Evolutionary conservation across 2,329 filamentous ascomycete genomes (phyloP), one percentile per base, ranked within the genome.

Genomic region (Aspergillus candidus): DNA sequence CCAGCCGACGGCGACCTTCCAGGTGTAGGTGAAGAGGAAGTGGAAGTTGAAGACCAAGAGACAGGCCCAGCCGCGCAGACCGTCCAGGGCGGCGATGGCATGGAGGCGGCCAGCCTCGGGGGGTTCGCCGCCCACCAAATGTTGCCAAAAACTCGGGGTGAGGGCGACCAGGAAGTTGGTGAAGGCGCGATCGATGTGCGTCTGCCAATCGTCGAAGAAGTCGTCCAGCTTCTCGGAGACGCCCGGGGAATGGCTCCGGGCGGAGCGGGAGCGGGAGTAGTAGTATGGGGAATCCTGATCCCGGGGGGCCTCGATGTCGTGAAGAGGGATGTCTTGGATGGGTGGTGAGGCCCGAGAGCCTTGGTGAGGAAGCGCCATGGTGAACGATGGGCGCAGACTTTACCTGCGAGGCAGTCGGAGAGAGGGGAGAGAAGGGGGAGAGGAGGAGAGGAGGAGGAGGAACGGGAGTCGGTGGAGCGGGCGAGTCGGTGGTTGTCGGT

Each of bases 21-120:
- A 67, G 38, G 67, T 70, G 51, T 68, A 72, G 4, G 67, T 69
- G 52, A 69, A 69, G 29, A 69, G 57, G 43, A 69, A 71, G 48
- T 72, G 69, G 48, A 72, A 72, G 40, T 71, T 72, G 55, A 71
- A 71, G 41, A 72, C 69, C 29, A 71, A 65, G 34, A 72, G 52
- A 46, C 68, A 66, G 18, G 69, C 69, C 60, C 69, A 68, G 40
- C 69, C 69, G 45, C 69, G 61, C 45, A 71, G 48, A 10, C 68
- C 69, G 41, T 72, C 68, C 27, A 72, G 56, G 27, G 65, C 66
- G 12, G 65, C 66, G 43, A 69, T 67, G 11, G 60, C 61, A 51
- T 69, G 64, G 10, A 62, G 54, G 35, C 62, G 63, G 7, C 55
- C 40, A 5, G 58, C 52, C 18, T 59, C 47, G 0, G 56, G 48